These are phyloP conservation scores for Zarea fungicola DNA, from an alignment of 2,329 filamentous ascomycete species.

Conservation along the genomic window DNA sequence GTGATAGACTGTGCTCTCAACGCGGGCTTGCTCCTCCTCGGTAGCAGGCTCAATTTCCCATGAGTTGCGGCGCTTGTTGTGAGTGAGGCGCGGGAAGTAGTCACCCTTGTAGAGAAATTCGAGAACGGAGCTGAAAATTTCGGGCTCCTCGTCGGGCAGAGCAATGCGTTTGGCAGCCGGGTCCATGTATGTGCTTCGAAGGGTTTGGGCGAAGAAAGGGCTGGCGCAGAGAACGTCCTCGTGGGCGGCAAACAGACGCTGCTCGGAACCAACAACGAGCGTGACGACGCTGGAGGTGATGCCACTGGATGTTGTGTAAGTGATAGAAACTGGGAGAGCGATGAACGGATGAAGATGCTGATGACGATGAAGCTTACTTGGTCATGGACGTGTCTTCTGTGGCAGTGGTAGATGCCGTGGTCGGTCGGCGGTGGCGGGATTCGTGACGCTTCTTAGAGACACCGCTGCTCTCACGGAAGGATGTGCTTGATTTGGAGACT, in stretches of 20 bases:
- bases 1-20: constrained; percentile 65
- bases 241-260: constrained; percentile 86
- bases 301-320: constrained; percentile 34
- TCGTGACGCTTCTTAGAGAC: constrained; percentile 52
- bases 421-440: constrained; percentile 40
- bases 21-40: constrained; percentile 38
- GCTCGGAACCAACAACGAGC: constrained; percentile 71
- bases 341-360: constrained; percentile 1
- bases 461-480: constrained; percentile 48
- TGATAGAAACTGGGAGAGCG: neutral
- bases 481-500: constrained; percentile 44
- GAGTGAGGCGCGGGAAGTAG: constrained; percentile 77
- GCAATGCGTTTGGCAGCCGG: constrained; percentile 60
- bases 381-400: constrained; percentile 35
- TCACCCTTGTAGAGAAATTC: constrained; percentile 94
- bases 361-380: constrained; percentile 33
- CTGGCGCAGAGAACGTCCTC: constrained; percentile 77
- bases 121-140: constrained; percentile 84
- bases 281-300: constrained; percentile 69
- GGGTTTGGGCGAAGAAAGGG: constrained; percentile 60
- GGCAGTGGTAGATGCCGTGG: constrained; percentile 38
- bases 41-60: constrained; percentile 71
- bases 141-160: constrained; percentile 79
- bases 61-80: constrained; percentile 73
- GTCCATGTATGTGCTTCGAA: constrained; percentile 32